Conservation (phyloP, 495 filamentous ascomycete species). For the Emericellopsis terricola region DNA sequence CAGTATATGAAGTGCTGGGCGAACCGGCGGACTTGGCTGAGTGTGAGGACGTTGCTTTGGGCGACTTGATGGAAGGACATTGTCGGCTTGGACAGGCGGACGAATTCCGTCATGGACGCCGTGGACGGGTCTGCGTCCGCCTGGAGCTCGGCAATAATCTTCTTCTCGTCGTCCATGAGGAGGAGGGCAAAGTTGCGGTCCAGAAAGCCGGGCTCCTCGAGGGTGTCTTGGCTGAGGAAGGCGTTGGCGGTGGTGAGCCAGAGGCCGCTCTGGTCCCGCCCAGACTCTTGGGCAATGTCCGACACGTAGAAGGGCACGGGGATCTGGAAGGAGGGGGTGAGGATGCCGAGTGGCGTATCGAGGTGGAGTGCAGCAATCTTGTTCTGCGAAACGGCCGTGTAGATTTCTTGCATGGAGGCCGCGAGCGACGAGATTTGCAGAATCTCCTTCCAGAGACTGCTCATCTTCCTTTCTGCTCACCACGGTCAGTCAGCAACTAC, state of each 20-base stretch:
- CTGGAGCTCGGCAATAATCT: conserved; percentile 69
- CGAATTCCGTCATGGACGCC: conserved; percentile 60
- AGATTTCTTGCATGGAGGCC: conserved; percentile 64
- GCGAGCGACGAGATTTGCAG: conserved; percentile 62
- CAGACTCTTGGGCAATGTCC: conserved; percentile 45
- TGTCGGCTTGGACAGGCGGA: conserved; percentile 65
- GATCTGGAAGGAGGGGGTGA: conserved; percentile 69
- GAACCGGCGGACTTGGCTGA: conserved; percentile 64
- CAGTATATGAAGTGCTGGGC: conserved; percentile 89
- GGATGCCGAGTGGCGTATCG: conserved; percentile 24
- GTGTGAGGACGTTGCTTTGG: conserved; percentile 48
- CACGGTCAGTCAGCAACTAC: too few species aligned
- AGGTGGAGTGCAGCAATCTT: conserved; percentile 50
- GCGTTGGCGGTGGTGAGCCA: conserved; percentile 74
- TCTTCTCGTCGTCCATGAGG: conserved; percentile 66
- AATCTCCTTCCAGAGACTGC: conserved; percentile 46
- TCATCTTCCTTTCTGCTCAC: conserved; percentile 31
- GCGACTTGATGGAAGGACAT: conserved; percentile 75
- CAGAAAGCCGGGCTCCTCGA: conserved; percentile 40
- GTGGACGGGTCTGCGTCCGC: conserved; percentile 53
- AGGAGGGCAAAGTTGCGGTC: conserved; percentile 77
- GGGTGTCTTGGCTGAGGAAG: conserved; percentile 46
- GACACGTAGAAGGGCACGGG: conserved; percentile 61
- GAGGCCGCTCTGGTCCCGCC: conserved; percentile 52
- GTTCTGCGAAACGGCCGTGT: conserved; percentile 59